Base-by-base conservation (phyloP, 2,329 filamentous ascomycete genomes). In the Pseudopithomyces chartarum region DNA sequence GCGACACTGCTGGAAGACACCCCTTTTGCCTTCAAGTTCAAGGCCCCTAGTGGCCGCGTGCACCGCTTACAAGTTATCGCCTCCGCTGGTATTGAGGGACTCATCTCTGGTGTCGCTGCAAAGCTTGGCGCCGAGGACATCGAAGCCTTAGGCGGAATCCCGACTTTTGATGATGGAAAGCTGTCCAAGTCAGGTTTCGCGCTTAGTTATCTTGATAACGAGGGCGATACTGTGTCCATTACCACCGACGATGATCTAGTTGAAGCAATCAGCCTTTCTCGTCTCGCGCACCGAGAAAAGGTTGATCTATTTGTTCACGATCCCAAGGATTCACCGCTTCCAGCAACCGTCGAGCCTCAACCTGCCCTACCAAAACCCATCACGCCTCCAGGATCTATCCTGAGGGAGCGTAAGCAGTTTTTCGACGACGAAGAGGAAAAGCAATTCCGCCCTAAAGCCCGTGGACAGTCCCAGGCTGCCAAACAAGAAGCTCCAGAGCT, bases 1-100 rank as follows among this genome's bases (percentile, higher is more conserved):
- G 79, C 82, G 6, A 80, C 85, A 1, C 68, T 76, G 6, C 56
- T 77, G 12, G 82, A 90, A 67, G 91, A 96, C 63, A 77, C 86
- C 11, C 91, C 94, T 0, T 99, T 98, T 78, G 87, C 94, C 2
- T 99, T 99, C 87, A 99, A 99, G 78, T 99, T 99, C 85, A 98
- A 98, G 82, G 92, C 95, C 1, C 95, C 95, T 1, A 93, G 91
- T 66, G 95, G 94, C 44, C 91, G 95, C 51, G 93, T 98, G 17
- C 95, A 99, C 77, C 88, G 95, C 53, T 80, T 99, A 49, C 95
- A 98, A 70, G 88, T 97, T 26, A 82, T 87, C 52, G 89, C 92
- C 11, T 86, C 90, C 20, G 86, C 91, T 54, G 95, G 95, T 40
- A 87, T 99, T 60, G 86, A 85, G 19, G 87, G 91, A 40, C 87